Base-by-base conservation (phyloP, 805 yeast genomes). In the Cyberlindnera japonica region DNA sequence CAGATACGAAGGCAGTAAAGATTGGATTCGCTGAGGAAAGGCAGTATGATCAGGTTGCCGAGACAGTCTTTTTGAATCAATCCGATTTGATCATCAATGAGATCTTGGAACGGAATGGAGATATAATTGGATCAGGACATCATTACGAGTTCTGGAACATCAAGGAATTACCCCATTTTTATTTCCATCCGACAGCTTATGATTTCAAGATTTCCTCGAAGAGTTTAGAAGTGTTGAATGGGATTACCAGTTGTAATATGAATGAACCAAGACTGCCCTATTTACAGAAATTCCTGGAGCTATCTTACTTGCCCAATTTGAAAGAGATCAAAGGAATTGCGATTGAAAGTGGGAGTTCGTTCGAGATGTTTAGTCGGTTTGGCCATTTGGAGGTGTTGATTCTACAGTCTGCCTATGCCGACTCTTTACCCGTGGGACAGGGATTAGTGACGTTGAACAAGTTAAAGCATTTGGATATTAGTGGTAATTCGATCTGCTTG, bases 341-440 rank as follows among this genome's bases (percentile, higher is more conserved):
- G 1, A 48, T 55, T 14, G 56, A 54, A 26, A 47, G 50, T 30
- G 59, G 58, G 1, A 3, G 39, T 1, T 35, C 41, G 12, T 28
- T 55, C 12, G 33, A 47, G 25, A 36, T 54, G 15, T 55, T 55
- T 44, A 52, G 47, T 16, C 38, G 31, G 12, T 55, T 47, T 22
- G 15, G 23, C 6, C 31, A 41, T 11, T 34, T 55, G 28, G 41
- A 47, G 13, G 26, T 21, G 2, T 27, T 55, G 14, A 39, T 44
- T 11, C 29, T 55, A 26, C 51, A 55, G 30, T 47, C 53, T 18
- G 53, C 53, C 9, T 52, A 40, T 26, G 41, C 51, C 8, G 55
- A 50, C n/a, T n/a, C n/a, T n/a, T n/a, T n/a, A n/a, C n/a, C n/a
- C n/a, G n/a, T n/a, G n/a, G 25, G 35, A 3, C 26, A 37, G 11